Conservation (phyloP, 2,329 filamentous ascomycete genomes). For the Fusarium sp. region DNA sequence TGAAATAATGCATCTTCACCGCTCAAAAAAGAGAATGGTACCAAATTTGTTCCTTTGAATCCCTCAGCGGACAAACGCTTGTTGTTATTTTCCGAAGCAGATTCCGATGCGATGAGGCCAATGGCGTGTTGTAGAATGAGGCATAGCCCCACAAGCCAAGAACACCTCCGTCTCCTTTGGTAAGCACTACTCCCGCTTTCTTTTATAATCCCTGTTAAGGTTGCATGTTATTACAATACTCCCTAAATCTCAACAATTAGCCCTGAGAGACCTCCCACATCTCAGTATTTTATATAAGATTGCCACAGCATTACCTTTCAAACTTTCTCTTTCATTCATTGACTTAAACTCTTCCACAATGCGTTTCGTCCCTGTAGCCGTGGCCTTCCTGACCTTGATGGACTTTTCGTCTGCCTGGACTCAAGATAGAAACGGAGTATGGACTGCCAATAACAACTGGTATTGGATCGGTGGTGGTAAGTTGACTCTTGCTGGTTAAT, state of each 20-base stretch:
- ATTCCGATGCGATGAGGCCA: background rate
- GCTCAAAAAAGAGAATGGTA: no score
- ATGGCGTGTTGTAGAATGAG: background rate
- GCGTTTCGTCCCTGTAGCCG: background rate
- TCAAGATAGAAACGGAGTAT: constrained; percentile 5
- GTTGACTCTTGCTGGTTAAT: background rate
- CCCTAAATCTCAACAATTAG: background rate
- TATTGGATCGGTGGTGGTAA: constrained; percentile 12
- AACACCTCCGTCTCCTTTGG: background rate
- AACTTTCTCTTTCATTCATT: background rate
- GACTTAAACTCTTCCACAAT: background rate
- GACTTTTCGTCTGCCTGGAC: constrained; percentile 8
- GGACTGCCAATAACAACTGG: constrained; percentile 15
- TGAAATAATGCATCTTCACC: no score
- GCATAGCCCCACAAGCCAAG: background rate
- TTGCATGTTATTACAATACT: background rate
- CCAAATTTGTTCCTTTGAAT: no score
- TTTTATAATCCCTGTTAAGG: background rate
- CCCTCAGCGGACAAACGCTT: no score
- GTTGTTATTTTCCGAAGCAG: no score
- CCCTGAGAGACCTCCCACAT: no score
- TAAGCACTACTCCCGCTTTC: background rate
- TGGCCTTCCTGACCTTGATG: background rate
- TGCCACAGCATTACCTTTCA: background rate
- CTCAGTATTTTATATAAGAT: background rate